A percentile compares a stretch with the other conserved stretches of the same genome.
Evolutionary conservation across 805 yeast genomes (phyloP).

Genomic region (Monosporozyma unispora): DNA sequence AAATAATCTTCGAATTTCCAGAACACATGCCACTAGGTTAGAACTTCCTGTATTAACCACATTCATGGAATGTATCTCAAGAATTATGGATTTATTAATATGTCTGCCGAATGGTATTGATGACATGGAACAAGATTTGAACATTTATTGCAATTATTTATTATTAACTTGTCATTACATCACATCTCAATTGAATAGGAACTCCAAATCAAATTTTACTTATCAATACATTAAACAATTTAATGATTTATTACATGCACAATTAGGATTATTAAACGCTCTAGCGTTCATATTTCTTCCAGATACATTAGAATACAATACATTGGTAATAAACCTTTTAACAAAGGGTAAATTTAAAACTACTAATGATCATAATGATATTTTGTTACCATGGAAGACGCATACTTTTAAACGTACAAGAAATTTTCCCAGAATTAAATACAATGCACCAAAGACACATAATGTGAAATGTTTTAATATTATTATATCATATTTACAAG

Average conservation of each 20-base stretch:
- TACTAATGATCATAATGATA: neutral
- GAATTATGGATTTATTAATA: neutral
- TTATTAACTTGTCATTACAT: slow-evolving; percentile 21
- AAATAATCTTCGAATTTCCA: neutral
- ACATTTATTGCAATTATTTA: slow-evolving; percentile 20
- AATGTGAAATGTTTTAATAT: slow-evolving; percentile 17
- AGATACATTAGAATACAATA: slow-evolving; percentile 21
- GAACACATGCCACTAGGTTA: neutral
- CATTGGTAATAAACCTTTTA: neutral
- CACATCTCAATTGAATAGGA: slow-evolving; percentile 19
- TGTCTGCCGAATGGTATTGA: slow-evolving; percentile 22
- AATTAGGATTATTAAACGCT: slow-evolving; percentile 27
- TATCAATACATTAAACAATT: neutral
- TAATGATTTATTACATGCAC: slow-evolving; percentile 15
- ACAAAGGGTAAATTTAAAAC: neutral
- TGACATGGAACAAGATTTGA: slow-evolving; percentile 15
- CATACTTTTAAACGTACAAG: neutral
- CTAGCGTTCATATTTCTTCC: slow-evolving; percentile 25
- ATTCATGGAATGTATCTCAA: slow-evolving; percentile 25
- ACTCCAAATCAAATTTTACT: slow-evolving; percentile 12
- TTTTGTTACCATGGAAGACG: slow-evolving; percentile 19
- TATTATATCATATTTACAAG: slow-evolving; percentile 25
- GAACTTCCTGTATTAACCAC: slow-evolving; percentile 19
- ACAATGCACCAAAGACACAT: neutral
- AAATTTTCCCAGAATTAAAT: neutral